These are phyloP conservation scores for Blastobotrys mokoenaii DNA, from an alignment of 805 yeast genomes.

Conservation along the genomic window DNA sequence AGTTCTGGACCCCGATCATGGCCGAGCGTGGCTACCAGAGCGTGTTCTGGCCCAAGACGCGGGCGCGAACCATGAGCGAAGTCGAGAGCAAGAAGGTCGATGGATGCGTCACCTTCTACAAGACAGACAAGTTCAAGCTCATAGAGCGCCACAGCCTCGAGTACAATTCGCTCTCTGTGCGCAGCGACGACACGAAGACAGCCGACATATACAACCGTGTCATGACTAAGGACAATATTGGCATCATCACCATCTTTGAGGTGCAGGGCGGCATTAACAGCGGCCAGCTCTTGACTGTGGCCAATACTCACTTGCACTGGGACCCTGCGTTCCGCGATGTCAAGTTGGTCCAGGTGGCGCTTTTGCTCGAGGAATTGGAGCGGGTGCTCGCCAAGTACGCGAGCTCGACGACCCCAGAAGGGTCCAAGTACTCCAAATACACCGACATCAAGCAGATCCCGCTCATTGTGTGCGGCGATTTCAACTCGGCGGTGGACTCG, in stretches of 20 bases:
- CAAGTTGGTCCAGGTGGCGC: conserved; percentile 90
- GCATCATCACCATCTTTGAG: conserved; percentile 66
- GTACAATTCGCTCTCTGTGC: conserved; percentile 47
- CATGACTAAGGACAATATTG: conserved; percentile 92
- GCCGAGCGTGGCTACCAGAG: conserved; percentile 71
- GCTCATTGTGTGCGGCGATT: conserved; percentile 89
- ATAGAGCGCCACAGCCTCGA: conserved; percentile 69
- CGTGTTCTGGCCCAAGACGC: conserved; percentile 73
- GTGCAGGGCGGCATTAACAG: conserved; percentile 42
- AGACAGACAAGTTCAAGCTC: conserved; percentile 57
- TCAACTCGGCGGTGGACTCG: conserved; percentile 76
- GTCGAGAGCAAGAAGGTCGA: conserved; percentile 87
- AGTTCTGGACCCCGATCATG: conserved; percentile 75
- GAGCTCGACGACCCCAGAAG: conserved; percentile 25
- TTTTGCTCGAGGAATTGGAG: conserved; percentile 81
- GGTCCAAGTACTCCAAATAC: conserved; percentile 29
- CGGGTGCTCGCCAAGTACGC: conserved; percentile 44
- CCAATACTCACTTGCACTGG: conserved; percentile 96
- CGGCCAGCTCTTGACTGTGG: conserved; percentile 64
- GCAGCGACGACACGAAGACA: conserved; percentile 70
- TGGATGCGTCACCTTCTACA: conserved; percentile 95
- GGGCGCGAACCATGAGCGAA: conserved; percentile 78
- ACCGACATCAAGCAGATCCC: conserved; percentile 50
- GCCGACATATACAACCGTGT: conserved; percentile 93
- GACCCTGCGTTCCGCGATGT: conserved; percentile 96